Percentiles rank a stretch among this genome's conserved stretches.
Evolutionary conservation across 768 basidiomycete genomes (phyloP).

Genomic region (Fibroporia radiculosa): DNA sequence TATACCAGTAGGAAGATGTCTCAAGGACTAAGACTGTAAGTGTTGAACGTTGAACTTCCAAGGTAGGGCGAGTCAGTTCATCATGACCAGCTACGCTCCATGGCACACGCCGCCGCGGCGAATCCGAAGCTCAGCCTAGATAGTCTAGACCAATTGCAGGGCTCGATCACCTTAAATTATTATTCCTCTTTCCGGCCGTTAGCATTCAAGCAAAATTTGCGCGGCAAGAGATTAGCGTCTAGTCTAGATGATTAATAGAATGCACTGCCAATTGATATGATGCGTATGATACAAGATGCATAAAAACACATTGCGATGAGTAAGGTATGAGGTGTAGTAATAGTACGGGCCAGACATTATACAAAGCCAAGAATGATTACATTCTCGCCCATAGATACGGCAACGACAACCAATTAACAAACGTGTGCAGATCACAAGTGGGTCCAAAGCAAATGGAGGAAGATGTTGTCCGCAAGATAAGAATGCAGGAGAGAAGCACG

Average conservation of each 20-base stretch:
- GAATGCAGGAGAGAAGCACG: neutral
- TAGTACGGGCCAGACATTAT: neutral
- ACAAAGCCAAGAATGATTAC: neutral
- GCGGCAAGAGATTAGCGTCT: no score
- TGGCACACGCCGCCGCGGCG: no score
- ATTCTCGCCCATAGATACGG: neutral
- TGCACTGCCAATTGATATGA: conserved; percentile 4
- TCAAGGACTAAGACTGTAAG: no score
- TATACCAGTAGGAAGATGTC: no score
- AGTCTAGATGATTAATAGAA: neutral
- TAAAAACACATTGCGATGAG: neutral
- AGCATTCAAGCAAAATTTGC: no score
- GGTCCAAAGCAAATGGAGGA: neutral
- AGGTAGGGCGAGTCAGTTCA: no score
- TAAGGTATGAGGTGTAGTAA: neutral
- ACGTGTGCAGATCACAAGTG: neutral
- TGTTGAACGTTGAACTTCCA: no score
- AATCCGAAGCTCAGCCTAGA: no score
- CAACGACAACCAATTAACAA: neutral
- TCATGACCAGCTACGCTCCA: no score
- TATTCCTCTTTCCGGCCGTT: no score
- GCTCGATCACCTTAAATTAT: no score
- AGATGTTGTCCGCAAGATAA: neutral
- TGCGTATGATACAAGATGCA: neutral
- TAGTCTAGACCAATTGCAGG: no score